Evolutionary conservation across 2,329 filamentous ascomycete genomes (phyloP), one percentile per base, ranked within the genome.

Genomic region (Bisporella sp.): DNA sequence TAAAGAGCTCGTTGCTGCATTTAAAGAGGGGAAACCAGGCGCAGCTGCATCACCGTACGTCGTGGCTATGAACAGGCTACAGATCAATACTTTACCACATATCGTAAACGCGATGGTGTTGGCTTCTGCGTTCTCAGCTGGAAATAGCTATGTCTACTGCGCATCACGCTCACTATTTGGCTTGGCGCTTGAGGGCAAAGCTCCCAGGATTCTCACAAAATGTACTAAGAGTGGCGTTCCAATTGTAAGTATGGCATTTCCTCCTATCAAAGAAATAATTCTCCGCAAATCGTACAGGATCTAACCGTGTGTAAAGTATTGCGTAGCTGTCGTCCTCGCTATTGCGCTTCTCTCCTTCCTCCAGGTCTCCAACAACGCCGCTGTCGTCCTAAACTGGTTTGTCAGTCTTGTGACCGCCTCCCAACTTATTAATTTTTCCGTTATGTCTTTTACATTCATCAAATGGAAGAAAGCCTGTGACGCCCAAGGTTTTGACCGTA

Each of bases 281-380:
- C 2, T 37, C 35, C 4, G 2, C 35, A 37, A 3, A 21, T 21
- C 21, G 3, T 21, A 21, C 21, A 21, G 21, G 21, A 21, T 21
- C 21, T 21, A 21, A 21, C 21, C 21, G 21, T 21, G 21, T 21
- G 21, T 21, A 21, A 21, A 21, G 35, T 81, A 82, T 63, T 81
- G 76, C 57, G 79, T 85, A 30, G 54, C 61, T 1, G 64, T 79
- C 32, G 76, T 77, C 0, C 72, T 84, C 48, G 61, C 73, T 4
- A 78, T 85, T 58, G 73, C 78, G 2, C 69, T 85, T 11, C 66
- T 85, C 31, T 74, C 75, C 9, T 85, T 84, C 66, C 64, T 85
- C 52, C 78, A 83, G 59, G 72, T 84, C 31, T 78, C 74, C 8
- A 75, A 75, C 58, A 67, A 70, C 49, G 72, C 79, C 0, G 72